Base-by-base conservation (phyloP, 2,329 filamentous ascomycete species). In the Fusarium virguliforme region DNA sequence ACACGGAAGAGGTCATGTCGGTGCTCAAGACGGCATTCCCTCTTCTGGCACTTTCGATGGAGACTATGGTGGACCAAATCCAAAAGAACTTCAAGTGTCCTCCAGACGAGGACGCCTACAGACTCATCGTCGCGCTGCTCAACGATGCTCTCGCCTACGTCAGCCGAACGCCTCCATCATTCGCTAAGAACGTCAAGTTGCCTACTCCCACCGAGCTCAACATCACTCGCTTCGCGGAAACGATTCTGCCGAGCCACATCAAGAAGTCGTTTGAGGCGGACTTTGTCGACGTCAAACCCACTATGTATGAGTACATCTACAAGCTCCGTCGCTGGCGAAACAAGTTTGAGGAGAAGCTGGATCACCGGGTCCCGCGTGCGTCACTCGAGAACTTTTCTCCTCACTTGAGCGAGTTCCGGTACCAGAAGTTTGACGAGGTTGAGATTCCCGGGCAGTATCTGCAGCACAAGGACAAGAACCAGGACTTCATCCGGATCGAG, bases 71-170 rank as follows among this genome's bases (percentile, higher is more conserved):
- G 32, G 96, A 99, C 79, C 95, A 98, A 82, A 97, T 99, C 65
- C 93, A 96, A 81, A 98, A 98, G 85, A 92, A 98, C 82, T 99
- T 99, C 88, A 99, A 99, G 83, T 98, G 96, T 76, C 95, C 95
- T 13, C 95, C 95, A 0, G 96, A 99, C 76, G 96, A 99, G 80
- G 96, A 99, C 83, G 97, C 96, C 3, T 98, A 98, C 81, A 89
- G 96, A 55, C 87, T 99, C 15, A 99, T 99, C 72, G 95, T 98
- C n/a, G 97, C 96, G 3, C 85, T 99, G 10, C 89, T 99, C 24
- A 99, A 99, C 79, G 96, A 99, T 81, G 96, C 94, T 0, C 83
- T 99, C 59, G 94, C 94, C 30, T 98, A 98, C 75, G 94, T 98
- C 43, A 94, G 93, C 71, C 91, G 95, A 53, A 94, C 94, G 81